Conservation (phyloP, 2,329 filamentous ascomycete species). For the Claviceps quebecensis region DNA sequence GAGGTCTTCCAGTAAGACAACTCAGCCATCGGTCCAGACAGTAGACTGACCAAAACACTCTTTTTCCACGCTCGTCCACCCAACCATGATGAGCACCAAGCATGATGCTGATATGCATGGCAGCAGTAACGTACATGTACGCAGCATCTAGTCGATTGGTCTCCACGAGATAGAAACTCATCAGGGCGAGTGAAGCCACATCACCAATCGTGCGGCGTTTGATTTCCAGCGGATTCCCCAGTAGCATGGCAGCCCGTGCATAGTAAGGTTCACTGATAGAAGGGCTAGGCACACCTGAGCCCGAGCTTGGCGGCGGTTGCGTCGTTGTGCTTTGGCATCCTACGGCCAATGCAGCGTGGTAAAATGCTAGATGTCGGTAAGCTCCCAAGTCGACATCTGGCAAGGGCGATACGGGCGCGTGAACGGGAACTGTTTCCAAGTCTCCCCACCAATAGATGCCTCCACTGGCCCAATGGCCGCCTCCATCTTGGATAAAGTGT, state of each 20-base stretch:
- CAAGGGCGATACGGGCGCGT: constrained; percentile 10
- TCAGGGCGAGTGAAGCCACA: constrained; percentile 29
- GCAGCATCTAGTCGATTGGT: constrained; percentile 34
- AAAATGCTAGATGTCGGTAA: constrained; percentile 28
- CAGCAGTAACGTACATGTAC: constrained; percentile 31
- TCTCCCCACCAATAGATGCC: constrained; percentile 36
- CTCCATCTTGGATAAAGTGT: constrained; percentile 31
- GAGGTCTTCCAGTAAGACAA: constrained; percentile 35
- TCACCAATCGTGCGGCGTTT: constrained; percentile 26
- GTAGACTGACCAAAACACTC: constrained; percentile 39
- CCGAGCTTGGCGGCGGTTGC: constrained; percentile 3
- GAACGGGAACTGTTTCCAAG: constrained; percentile 18
- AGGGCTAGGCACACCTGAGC: constrained; percentile 12
- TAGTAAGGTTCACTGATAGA: constrained; percentile 30
- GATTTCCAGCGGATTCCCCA: constrained; percentile 34
- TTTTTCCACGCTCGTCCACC: constrained; percentile 28
- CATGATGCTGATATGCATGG: constrained; percentile 33
- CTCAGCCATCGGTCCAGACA: constrained; percentile 35
- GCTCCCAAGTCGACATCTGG: constrained; percentile 13
- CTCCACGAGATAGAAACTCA: constrained; percentile 35
- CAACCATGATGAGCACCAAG: constrained; percentile 32
- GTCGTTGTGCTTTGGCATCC: constrained; percentile 12
- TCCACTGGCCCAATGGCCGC: constrained; percentile 26
- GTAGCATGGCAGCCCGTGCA: constrained; percentile 25
- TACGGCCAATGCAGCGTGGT: constrained; percentile 31